Evolutionary conservation across 2,329 filamentous ascomycete genomes (phyloP).

Genomic region (Calonectria crousiana): DNA sequence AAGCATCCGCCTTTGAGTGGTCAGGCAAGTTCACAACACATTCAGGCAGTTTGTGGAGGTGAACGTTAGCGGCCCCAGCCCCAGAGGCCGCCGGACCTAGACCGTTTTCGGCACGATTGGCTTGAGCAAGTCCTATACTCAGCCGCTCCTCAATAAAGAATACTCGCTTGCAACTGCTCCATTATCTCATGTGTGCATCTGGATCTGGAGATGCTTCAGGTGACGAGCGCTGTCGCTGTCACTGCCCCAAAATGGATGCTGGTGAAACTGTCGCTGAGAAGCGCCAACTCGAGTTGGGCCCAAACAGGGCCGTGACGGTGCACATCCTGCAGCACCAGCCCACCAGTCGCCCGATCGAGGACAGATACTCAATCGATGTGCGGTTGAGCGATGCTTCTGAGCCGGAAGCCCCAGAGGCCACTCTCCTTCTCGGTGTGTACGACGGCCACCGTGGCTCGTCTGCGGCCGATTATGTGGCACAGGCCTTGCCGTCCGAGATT

Average conservation of each 20-base stretch:
- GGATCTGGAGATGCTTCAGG: not conserved
- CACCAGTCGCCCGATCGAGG: conserved; percentile 12
- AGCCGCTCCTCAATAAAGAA: not conserved
- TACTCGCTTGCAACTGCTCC: not conserved
- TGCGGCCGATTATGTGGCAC: not conserved
- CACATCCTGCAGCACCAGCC: conserved; percentile 15
- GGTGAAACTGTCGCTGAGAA: conserved; percentile 1
- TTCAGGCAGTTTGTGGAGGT: not conserved
- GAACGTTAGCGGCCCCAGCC: not conserved
- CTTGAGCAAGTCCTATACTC: not conserved
- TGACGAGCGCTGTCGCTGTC: not conserved
- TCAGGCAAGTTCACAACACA: not conserved
- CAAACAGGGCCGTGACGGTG: not conserved
- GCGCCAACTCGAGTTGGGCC: not conserved
- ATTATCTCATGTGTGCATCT: not conserved
- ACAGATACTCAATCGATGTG: conserved; percentile 15
- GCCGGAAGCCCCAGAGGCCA: not conserved
- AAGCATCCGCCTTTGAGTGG: not conserved
- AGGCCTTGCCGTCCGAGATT: conserved; percentile 6
- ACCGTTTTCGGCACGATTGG: not conserved
- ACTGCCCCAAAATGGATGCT: not conserved
- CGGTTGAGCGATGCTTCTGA: not conserved
- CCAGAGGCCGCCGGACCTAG: not conserved
- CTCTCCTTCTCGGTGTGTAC: conserved; percentile 10
- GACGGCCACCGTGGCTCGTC: conserved; percentile 16